Evolutionary conservation across 768 basidiomycete genomes (phyloP).

Genomic region (Amanita thiersii): DNA sequence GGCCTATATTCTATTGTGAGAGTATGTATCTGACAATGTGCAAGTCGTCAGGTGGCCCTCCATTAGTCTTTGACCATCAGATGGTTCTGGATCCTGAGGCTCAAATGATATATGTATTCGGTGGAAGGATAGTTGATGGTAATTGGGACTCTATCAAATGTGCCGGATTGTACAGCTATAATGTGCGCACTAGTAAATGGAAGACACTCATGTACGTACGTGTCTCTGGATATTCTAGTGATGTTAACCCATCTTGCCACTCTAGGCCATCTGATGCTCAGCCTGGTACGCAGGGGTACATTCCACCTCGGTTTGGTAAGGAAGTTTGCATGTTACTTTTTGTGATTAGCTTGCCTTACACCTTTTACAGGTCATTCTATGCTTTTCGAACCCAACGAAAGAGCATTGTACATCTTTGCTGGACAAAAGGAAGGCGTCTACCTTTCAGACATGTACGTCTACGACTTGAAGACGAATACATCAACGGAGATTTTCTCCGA

Average conservation of each 20-base stretch:
- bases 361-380: conserved; percentile 61
- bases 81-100: conserved; percentile 68
- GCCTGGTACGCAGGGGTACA: conserved; percentile 26
- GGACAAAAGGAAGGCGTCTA: conserved; percentile 63
- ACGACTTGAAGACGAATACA: conserved; percentile 50
- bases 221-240: too few relatives aligned
- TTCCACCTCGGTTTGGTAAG: conserved; percentile 57
- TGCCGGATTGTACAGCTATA: conserved; percentile 69
- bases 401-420: conserved; percentile 63
- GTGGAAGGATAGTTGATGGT: conserved; percentile 65
- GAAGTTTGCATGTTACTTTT: not conserved
- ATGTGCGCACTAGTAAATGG: conserved; percentile 61
- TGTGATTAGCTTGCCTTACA: not conserved
- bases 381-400: conserved; percentile 57
- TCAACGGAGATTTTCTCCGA: conserved; percentile 57
- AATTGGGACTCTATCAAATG: conserved; percentile 54
- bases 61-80: conserved; percentile 73
- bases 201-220: conserved; percentile 60
- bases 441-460: conserved; percentile 71
- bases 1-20: not conserved
- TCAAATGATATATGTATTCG: conserved; percentile 69
- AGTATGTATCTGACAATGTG: not conserved
- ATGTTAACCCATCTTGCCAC: too few relatives aligned
- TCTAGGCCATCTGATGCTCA: conserved; percentile 19
- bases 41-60: conserved; percentile 61